phyloP scores from a whole-genome alignment of 129 eudicot species.

The Flaveria trinervia region DNA sequence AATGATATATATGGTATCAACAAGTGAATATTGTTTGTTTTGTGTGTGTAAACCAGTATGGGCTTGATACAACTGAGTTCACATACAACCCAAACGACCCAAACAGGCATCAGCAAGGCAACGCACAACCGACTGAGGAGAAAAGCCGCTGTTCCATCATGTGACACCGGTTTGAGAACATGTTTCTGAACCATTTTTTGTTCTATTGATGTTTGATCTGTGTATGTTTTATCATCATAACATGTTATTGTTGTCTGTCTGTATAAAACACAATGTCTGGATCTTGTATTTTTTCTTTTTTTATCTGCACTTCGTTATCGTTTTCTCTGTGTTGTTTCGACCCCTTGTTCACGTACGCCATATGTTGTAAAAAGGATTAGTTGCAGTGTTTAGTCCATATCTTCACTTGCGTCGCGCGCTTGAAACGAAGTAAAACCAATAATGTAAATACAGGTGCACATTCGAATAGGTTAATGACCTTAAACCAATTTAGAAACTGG shows the following conservation, averaged over 20 bases:
- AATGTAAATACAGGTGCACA: too few species aligned
- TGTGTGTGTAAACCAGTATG: constrained; percentile 56
- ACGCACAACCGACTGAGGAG: constrained; percentile 63
- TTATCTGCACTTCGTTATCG: background rate
- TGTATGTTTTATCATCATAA: constrained; percentile 26
- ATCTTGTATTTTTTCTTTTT: constrained; percentile 1
- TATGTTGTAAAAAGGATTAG: too few species aligned
- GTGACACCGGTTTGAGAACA: constrained; percentile 33
- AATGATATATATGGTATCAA: background rate
- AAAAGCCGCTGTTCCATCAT: constrained; percentile 80
- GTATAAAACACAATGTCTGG: constrained; percentile 36
- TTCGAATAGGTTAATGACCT: too few species aligned
- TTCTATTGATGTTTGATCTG: constrained; percentile 29
- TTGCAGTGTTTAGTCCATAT: too few species aligned
- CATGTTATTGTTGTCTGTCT: constrained; percentile 33
- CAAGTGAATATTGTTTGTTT: background rate
- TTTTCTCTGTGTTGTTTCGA: constrained; percentile 1
- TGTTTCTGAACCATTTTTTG: constrained; percentile 30
- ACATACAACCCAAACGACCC: constrained; percentile 89
- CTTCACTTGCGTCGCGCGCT: too few species aligned
- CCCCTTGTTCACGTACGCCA: too few species aligned
- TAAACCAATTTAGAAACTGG: too few species aligned
- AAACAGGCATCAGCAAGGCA: constrained; percentile 61
- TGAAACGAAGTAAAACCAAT: too few species aligned
- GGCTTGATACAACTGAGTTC: constrained; percentile 93